Base-by-base conservation (phyloP, 192 early-diverging fungal genomes). In the Cetraspora pellucida region DNA sequence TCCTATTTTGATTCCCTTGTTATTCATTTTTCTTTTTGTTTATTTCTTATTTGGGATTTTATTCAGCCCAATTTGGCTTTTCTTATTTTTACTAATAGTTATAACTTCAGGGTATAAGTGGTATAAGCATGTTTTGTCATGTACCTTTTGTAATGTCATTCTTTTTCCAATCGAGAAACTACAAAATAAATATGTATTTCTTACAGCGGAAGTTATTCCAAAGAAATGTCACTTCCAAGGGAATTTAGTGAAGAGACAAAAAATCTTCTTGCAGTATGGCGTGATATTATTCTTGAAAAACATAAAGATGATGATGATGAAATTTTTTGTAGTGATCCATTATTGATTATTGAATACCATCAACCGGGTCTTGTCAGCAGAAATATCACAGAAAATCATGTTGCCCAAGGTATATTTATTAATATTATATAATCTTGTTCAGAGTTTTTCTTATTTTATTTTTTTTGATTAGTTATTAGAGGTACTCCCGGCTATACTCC, bases 331-430 rank as follows among this genome's bases (percentile, higher is more conserved):
- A 47, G 27, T 0, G 70, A 72, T 31, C 70, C 54, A 19, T 37
- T 72, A 28, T 72, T 72, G 37, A 72, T 72, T 17, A 72, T 58
- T 37, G 70, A 72, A 31, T 72, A 72, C 11, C 54, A 54, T 37
- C 70, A 72, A 58, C 52, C 70, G 17, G 70, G 54, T 44, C 50
- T 72, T 11, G 2, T 49, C 2, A 27, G 25, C 68, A 4, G 49
- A 71, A 71, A 71, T 71, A 30, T 71, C 14, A 54, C 68, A 31
- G 46, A 47, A 28, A n/a, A 2, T 71, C 1, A 52, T 31, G 28
- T 71, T 52, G 49, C 23, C 25, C 21, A 28, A 16, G 7, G 68
- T 71, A 71, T 70, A 54, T 17, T 17, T 7, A 37, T 47, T 49
- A 71, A 71, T 30, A 50, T 52, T 70, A 70, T 30, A 70, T 28